These are phyloP conservation scores for Chionographis japonica DNA, from an alignment of 106 monocot species.

Conservation along the genomic window DNA sequence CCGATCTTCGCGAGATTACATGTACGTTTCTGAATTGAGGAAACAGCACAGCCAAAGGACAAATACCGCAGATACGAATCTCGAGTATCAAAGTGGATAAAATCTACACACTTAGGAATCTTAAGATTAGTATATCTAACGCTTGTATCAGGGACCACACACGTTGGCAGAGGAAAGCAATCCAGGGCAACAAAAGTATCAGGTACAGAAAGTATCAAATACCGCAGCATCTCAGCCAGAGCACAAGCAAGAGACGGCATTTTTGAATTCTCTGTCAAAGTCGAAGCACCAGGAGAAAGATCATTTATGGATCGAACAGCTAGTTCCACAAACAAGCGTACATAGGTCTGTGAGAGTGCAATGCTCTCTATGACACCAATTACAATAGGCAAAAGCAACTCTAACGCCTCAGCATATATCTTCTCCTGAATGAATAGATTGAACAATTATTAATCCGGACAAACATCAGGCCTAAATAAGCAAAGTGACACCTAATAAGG, in stretches of 20 bases:
- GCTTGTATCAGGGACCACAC: constrained; percentile 54
- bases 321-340: constrained; percentile 70
- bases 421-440: constrained; percentile 59
- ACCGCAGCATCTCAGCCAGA: constrained; percentile 63
- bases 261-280: constrained; percentile 22
- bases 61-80: constrained; percentile 56
- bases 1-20: constrained; percentile 71
- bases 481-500: neutral
- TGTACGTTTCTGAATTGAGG: constrained; percentile 67
- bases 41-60: constrained; percentile 64
- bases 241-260: constrained; percentile 39
- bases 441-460: constrained; percentile 8
- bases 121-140: constrained; percentile 13
- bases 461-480: neutral
- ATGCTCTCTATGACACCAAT: constrained; percentile 57
- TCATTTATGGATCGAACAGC: constrained; percentile 50
- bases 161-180: constrained; percentile 66
- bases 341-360: constrained; percentile 73
- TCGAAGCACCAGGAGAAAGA: constrained; percentile 22
- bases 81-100: constrained; percentile 19
- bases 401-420: constrained; percentile 63
- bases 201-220: constrained; percentile 74
- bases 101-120: constrained; percentile 18
- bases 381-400: constrained; percentile 82
- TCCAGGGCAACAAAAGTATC: constrained; percentile 90